Conservation (phyloP, 352 stramenopile species). For the Phytophthora hibernalis region DNA sequence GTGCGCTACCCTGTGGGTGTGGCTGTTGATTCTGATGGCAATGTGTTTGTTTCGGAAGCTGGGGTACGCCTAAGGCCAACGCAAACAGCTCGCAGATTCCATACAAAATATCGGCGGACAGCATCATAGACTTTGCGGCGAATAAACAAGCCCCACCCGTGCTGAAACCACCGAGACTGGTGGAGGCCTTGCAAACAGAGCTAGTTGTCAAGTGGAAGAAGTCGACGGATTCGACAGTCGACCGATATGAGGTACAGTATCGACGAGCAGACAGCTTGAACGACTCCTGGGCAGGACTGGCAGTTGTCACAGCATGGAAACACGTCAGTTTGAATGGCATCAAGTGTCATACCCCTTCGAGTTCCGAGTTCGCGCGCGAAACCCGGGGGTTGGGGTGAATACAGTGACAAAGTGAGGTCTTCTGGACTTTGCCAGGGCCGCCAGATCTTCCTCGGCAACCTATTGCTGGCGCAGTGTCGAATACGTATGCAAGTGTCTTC, state of each 20-base stretch:
- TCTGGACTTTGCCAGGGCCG: conserved; percentile 66
- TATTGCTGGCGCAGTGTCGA: conserved; percentile 60
- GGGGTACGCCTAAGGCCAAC: conserved; percentile 29
- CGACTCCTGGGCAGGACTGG: conserved; percentile 57
- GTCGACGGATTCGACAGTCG: conserved; percentile 63
- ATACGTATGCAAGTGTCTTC: conserved; percentile 79
- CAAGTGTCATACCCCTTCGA: conserved; percentile 57
- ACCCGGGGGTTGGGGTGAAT: conserved; percentile 80
- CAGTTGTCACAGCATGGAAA: conserved; percentile 43
- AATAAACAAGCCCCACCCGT: conserved; percentile 47
- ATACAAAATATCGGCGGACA: conserved; percentile 68
- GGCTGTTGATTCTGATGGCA: conserved; percentile 70
- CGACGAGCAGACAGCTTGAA: conserved; percentile 53
- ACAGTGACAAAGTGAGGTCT: conserved; percentile 54
- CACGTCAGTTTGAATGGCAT: conserved; percentile 53
- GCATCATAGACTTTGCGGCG: conserved; percentile 63
- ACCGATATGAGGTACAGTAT: conserved; percentile 82
- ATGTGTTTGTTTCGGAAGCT: conserved; percentile 75
- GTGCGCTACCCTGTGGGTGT: conserved; percentile 75
- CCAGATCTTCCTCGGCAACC: conserved; percentile 54
- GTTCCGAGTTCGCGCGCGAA: conserved; percentile 72
- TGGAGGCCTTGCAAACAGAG: conserved; percentile 58
- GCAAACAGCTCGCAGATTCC: conserved; percentile 24
- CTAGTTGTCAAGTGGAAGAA: conserved; percentile 71
- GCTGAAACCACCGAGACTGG: conserved; percentile 47